Percentiles rank a stretch among this genome's conserved stretches.
These are phyloP conservation scores for Dryadomyces quercus-mongolicae DNA, from an alignment of 2,329 filamentous ascomycete species.

Conservation along the genomic window DNA sequence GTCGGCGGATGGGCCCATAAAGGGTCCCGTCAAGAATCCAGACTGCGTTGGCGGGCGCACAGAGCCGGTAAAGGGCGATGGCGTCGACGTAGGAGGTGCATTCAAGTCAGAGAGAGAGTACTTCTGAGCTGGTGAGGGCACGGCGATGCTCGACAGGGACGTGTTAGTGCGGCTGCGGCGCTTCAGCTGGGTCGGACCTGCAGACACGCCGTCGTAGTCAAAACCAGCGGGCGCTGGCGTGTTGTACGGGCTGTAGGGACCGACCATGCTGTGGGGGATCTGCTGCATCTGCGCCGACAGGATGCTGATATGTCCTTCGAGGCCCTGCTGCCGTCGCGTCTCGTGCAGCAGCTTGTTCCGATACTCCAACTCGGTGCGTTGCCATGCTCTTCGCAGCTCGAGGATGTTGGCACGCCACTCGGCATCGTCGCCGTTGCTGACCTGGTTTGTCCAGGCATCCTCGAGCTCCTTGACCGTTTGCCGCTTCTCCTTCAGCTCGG, in stretches of 20 bases:
- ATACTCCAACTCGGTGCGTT: conserved; percentile 37
- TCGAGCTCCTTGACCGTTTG: conserved; percentile 62
- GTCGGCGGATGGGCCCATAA: conserved; percentile 34
- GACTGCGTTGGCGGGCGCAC: conserved; percentile 23
- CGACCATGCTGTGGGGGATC: conserved; percentile 18
- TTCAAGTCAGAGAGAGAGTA: conserved; percentile 27
- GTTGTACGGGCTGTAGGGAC: conserved; percentile 33
- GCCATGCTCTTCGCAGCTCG: conserved; percentile 44
- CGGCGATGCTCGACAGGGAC: conserved; percentile 28
- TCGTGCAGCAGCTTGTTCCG: conserved; percentile 36
- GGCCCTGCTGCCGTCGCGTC: conserved; percentile 31
- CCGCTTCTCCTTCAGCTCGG: conserved; percentile 61
- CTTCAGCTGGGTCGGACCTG: conserved; percentile 26
- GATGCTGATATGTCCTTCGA: conserved; percentile 34
- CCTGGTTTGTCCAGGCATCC: conserved; percentile 51
- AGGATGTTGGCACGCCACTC: conserved; percentile 38
- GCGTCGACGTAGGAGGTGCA: background rate
- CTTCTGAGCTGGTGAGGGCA: conserved; percentile 25
- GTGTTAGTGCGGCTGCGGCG: conserved; percentile 36
- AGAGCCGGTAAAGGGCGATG: conserved; percentile 21
- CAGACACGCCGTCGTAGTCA: conserved; percentile 29
- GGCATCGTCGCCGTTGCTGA: conserved; percentile 49
- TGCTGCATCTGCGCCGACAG: conserved; percentile 33
- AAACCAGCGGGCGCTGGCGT: conserved; percentile 15
- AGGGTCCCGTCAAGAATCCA: conserved; percentile 41